Conservation (phyloP, 2,329 filamentous ascomycete species). For the Exophiala dermatitidis region DNA sequence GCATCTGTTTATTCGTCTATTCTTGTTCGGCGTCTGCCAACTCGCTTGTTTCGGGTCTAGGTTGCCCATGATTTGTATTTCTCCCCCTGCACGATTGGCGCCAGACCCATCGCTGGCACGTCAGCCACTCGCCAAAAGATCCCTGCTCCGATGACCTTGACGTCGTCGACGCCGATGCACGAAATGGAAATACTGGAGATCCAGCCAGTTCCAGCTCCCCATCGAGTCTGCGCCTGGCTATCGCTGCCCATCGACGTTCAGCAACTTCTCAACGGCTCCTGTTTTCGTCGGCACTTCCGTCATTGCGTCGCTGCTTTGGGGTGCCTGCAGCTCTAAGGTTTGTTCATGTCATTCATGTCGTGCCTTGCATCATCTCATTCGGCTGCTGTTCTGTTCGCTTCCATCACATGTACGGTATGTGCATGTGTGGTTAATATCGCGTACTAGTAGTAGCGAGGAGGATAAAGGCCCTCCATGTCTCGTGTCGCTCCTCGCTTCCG, state of each 20-base stretch:
- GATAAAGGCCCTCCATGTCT: neutral
- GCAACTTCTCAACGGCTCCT: neutral
- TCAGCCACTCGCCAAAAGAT: neutral
- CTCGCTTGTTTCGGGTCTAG: neutral
- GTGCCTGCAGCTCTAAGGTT: neutral
- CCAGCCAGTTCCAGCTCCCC: neutral
- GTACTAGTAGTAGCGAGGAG: neutral
- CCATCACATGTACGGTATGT: too few relatives aligned
- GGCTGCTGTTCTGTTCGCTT: neutral
- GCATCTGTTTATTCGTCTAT: too few relatives aligned
- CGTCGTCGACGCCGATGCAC: neutral
- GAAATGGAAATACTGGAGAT: neutral
- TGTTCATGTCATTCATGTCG: neutral
- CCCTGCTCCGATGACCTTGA: neutral
- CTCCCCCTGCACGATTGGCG: neutral
- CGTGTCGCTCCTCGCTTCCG: neutral
- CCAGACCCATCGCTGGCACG: neutral
- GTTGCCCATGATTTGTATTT: neutral
- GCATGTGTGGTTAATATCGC: too few relatives aligned
- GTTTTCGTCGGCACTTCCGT: slow-evolving; percentile 1
- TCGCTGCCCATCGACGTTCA: neutral
- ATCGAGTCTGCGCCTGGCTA: neutral
- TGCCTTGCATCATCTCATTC: neutral
- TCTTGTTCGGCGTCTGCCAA: too few relatives aligned
- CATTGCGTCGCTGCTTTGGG: slow-evolving; percentile 7